Conservation (phyloP, 2,329 filamentous ascomycete species). For the Phialophora expanda region DNA sequence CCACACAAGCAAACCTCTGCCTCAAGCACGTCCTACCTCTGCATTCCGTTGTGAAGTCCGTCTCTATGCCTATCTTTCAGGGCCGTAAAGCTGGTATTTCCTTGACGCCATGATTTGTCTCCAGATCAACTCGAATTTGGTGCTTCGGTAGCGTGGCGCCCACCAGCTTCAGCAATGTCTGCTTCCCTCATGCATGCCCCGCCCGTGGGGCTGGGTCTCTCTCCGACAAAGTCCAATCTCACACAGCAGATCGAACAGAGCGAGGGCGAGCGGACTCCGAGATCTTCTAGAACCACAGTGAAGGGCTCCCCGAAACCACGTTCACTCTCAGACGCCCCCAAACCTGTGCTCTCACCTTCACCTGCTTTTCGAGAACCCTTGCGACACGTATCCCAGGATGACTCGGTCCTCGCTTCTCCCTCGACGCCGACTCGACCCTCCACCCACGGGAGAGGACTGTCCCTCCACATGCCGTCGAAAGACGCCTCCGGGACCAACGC, state of each 20-base stretch:
- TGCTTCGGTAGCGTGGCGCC: constrained; percentile 12
- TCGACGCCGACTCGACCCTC: constrained; percentile 74
- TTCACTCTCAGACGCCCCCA: constrained; percentile 70
- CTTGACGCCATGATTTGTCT: constrained; percentile 1
- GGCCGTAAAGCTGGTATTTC: neutral
- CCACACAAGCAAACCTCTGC: neutral
- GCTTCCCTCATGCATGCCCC: constrained; percentile 34
- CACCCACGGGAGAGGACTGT: constrained; percentile 67
- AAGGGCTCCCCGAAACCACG: constrained; percentile 58
- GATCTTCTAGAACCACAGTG: constrained; percentile 29
- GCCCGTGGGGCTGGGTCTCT: constrained; percentile 21
- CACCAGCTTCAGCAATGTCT: constrained; percentile 29
- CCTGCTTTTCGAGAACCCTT: constrained; percentile 63
- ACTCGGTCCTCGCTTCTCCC: constrained; percentile 65
- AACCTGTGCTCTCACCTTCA: constrained; percentile 63
- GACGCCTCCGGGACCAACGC: constrained; percentile 44
- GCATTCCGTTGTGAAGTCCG: neutral
- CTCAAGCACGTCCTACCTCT: neutral
- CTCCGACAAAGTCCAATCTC: constrained; percentile 33
- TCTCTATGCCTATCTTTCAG: neutral
- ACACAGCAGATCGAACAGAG: constrained; percentile 37
- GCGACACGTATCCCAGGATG: constrained; percentile 66
- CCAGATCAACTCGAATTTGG: neutral
- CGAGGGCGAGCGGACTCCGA: constrained; percentile 36
- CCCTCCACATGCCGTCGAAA: constrained; percentile 70